Evolutionary conservation across 139 green algal genomes (phyloP).

Genomic region (Tetradesmus obliquus): DNA sequence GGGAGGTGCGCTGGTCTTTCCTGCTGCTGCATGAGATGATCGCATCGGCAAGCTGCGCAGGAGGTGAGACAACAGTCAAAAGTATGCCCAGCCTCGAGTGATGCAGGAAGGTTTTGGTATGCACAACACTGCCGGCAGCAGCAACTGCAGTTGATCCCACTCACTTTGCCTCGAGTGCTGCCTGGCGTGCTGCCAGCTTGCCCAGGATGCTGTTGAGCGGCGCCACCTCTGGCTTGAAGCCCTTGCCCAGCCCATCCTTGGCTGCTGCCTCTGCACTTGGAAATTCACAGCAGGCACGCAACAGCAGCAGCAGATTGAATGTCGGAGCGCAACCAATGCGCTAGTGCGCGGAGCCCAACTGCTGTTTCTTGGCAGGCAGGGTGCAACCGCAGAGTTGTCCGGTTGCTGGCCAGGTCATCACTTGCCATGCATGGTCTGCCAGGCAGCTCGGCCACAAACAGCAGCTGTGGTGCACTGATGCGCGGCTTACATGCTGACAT

Average conservation of each 20-base stretch:
- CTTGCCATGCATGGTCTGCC: too few species aligned
- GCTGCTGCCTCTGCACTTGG: slow-evolving; percentile 27
- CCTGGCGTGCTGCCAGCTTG: slow-evolving; percentile 31
- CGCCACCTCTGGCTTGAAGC: slow-evolving; percentile 44
- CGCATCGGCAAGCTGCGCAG: background rate
- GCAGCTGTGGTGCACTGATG: too few species aligned
- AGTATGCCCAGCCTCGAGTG: background rate
- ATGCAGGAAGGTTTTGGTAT: too few species aligned
- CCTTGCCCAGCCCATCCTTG: slow-evolving; percentile 15
- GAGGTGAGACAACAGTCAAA: background rate
- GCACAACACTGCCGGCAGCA: too few species aligned
- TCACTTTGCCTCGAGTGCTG: slow-evolving; percentile 34
- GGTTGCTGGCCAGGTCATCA: too few species aligned
- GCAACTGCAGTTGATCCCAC: background rate
- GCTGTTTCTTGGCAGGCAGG: too few species aligned
- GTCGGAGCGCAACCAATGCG: too few species aligned
- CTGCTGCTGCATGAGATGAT: background rate
- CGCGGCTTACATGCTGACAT: background rate
- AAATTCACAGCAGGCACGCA: background rate
- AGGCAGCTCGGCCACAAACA: too few species aligned
- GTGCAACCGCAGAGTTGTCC: too few species aligned
- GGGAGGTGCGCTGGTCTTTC: background rate
- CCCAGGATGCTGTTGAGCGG: slow-evolving; percentile 39
- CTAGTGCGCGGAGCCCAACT: too few species aligned
- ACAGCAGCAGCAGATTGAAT: background rate